Base-by-base conservation (phyloP, 2,329 filamentous ascomycete species). In the Trichoderma asperellum region DNA sequence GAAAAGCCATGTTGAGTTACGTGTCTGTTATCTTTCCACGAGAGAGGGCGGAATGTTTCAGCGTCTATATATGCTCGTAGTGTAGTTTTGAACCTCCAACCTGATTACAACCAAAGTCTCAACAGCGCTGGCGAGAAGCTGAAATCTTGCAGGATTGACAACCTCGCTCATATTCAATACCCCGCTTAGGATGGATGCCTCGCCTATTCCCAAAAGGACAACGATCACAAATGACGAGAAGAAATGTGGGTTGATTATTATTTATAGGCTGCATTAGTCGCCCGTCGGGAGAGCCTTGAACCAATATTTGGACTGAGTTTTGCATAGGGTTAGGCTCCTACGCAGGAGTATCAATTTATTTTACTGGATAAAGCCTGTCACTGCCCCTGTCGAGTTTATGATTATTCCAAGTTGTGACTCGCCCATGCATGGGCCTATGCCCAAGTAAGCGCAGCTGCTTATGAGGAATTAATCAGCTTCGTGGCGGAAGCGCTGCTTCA, bases 241-340 rank as follows among this genome's bases (percentile, higher is more conserved):
- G 37, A 65, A 66, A 35, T 66, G 53, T 57, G 62, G 62, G 24
- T n/a, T 66, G 53, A 49, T 32, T 27, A 55, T 14, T 55, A 47
- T 67, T 58, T 18, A 49, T 35, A 52, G 43, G 32, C 40, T 32
- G 64, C 55, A 59, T 67, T 67, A 67, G 55, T 34, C 32, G 21
- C 32, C 16, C 14, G 10, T 10, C 12, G 21, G 5, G 27, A 14
- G 16, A 5, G 18, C 7, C 18, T n/a, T 43, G 8, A 43, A n/a
- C 18, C 40, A 43, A 18, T 43, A n/a, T 43, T 43, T 43, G 40
- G 40, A 8, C 16, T n/a, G 7, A 16, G 2, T 52, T 40, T 21
- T 32, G 64, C 40, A 12, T 32, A 52, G 40, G 55, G 59, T 59
- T 18, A 59, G 43, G n/a, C 29, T 59, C 64, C 64, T 29, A 21